Evolutionary conservation across 1,284 basidiomycete genomes (phyloP).

Genomic region (Heterobasidion parviporum): DNA sequence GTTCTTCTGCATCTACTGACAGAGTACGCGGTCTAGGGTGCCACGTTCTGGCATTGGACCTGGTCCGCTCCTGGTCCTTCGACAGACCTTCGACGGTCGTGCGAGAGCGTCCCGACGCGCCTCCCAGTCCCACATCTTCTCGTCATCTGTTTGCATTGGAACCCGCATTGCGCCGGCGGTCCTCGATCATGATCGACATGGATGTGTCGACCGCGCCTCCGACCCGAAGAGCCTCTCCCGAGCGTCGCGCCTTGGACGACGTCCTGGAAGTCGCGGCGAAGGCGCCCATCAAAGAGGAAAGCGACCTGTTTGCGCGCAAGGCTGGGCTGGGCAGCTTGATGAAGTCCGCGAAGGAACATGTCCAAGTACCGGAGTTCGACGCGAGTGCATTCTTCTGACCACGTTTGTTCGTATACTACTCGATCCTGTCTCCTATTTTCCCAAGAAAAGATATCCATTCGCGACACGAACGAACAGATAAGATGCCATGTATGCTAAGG

Average conservation of each 20-base stretch:
- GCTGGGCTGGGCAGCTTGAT: slow-evolving; percentile 76
- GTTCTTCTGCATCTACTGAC: background rate
- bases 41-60: slow-evolving; percentile 78
- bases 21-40: slow-evolving; percentile 57
- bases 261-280: slow-evolving; percentile 11
- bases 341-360: slow-evolving; percentile 81
- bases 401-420: no score
- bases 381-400: slow-evolving; percentile 62
- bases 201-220: slow-evolving; percentile 61
- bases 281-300: slow-evolving; percentile 36
- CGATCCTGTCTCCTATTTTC: no score
- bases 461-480: background rate
- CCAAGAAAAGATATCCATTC: background rate
- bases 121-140: slow-evolving; percentile 32
- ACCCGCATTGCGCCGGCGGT: slow-evolving; percentile 45
- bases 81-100: slow-evolving; percentile 54
- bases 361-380: slow-evolving; percentile 80
- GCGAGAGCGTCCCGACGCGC: slow-evolving; percentile 20
- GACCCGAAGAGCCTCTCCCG: slow-evolving; percentile 47
- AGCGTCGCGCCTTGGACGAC: slow-evolving; percentile 11
- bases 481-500: no score
- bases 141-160: slow-evolving; percentile 48
- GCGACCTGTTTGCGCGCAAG: slow-evolving; percentile 53
- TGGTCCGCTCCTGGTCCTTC: slow-evolving; percentile 87
- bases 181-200: slow-evolving; percentile 83